Percentiles rank a stretch among this genome's conserved stretches.
Evolutionary conservation across 2,329 filamentous ascomycete genomes (phyloP).

Genomic region (Colletotrichum salicis): DNA sequence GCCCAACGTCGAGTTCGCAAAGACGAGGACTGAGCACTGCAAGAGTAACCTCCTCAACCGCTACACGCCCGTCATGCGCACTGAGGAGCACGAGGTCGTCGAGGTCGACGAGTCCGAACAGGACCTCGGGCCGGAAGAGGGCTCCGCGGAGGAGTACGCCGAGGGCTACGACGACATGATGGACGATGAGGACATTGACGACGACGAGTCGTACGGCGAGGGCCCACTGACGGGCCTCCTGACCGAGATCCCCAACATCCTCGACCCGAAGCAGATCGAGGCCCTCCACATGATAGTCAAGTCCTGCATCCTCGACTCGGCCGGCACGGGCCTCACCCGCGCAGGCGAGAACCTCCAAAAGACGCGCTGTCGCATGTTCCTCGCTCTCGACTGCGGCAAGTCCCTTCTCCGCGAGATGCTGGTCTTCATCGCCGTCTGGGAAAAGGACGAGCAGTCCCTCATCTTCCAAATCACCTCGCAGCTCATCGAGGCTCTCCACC

Average conservation of each 20-base stretch:
- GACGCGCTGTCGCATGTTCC: constrained; percentile 86
- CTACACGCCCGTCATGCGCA: constrained; percentile 52
- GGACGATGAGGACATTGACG: constrained; percentile 75
- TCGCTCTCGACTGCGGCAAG: constrained; percentile 89
- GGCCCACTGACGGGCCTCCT: constrained; percentile 84
- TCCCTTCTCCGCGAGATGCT: constrained; percentile 90
- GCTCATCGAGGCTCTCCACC: constrained; percentile 92
- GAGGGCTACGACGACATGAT: constrained; percentile 63
- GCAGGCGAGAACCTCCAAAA: constrained; percentile 87
- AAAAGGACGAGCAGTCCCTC: constrained; percentile 89
- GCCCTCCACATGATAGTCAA: constrained; percentile 98
- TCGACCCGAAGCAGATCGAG: constrained; percentile 95
- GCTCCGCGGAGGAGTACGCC: constrained; percentile 35
- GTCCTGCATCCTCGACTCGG: constrained; percentile 88
- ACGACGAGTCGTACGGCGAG: constrained; percentile 83
- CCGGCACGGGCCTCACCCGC: constrained; percentile 73
- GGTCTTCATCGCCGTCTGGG: constrained; percentile 97
- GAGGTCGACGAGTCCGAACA: constrained; percentile 62
- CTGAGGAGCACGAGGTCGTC: constrained; percentile 56
- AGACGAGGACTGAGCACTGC: constrained; percentile 66
- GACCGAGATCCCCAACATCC: constrained; percentile 92
- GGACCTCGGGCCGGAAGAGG: constrained; percentile 57
- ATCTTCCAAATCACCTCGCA: constrained; percentile 98
- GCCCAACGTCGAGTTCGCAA: constrained; percentile 69
- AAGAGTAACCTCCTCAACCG: constrained; percentile 69